Percentiles rank a stretch among this genome's conserved stretches.
These are phyloP conservation scores for Zelopaecilomyces penicillatus DNA, from an alignment of 2,329 filamentous ascomycete species.

Conservation along the genomic window DNA sequence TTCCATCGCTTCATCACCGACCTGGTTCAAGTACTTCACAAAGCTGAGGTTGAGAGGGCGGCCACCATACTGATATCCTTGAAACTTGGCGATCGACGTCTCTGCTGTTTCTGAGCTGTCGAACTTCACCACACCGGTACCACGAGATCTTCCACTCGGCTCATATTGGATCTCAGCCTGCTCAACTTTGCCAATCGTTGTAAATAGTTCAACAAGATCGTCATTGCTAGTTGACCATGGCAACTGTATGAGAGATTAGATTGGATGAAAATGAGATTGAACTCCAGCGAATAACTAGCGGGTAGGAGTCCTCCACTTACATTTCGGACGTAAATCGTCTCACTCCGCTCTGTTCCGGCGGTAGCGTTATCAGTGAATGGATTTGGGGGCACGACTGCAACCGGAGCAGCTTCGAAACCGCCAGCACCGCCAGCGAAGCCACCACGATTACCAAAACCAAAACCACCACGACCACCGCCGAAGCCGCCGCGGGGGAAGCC, in stretches of 20 bases:
- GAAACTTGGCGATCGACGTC: slow-evolving; percentile 93
- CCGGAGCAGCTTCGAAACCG: slow-evolving; percentile 41
- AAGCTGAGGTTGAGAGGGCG: slow-evolving; percentile 88
- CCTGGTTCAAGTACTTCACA: slow-evolving; percentile 79
- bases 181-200: slow-evolving; percentile 94
- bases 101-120: slow-evolving; percentile 76
- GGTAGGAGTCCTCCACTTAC: slow-evolving; percentile 46
- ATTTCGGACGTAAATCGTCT: slow-evolving; percentile 92
- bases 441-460: slow-evolving; percentile 29
- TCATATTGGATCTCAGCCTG: slow-evolving; percentile 99
- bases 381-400: slow-evolving; percentile 57
- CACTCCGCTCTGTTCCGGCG: slow-evolving; percentile 72
- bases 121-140: slow-evolving; percentile 94
- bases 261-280: neutral
- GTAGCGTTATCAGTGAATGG: slow-evolving; percentile 91
- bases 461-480: slow-evolving; percentile 40
- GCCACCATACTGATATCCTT: slow-evolving; percentile 93
- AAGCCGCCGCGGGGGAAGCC: slow-evolving; percentile 38
- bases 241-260: slow-evolving; percentile 45
- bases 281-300: too few relatives aligned
- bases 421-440: slow-evolving; percentile 36
- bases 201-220: slow-evolving; percentile 91
- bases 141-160: slow-evolving; percentile 87
- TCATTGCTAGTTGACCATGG: slow-evolving; percentile 99
- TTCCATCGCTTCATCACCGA: slow-evolving; percentile 69